phyloP scores from a whole-genome alignment of 2,329 filamentous ascomycete genomes.

The Fusarium dlaminii region DNA sequence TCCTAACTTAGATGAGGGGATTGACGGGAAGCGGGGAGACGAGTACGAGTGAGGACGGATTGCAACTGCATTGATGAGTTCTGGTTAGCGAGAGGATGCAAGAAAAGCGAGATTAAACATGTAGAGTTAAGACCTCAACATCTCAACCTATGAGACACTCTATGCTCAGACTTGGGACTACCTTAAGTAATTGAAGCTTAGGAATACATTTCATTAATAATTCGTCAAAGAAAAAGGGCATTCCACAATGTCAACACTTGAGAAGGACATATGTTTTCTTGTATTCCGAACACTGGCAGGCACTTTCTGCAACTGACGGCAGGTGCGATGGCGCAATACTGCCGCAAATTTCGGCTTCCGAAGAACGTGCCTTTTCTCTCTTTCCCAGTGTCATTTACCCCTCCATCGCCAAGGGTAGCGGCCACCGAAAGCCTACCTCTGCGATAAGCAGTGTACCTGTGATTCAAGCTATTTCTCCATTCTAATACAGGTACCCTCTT shows the following conservation, averaged over 20 bases:
- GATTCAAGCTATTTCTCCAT: neutral
- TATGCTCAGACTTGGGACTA: neutral
- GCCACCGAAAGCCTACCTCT: slow-evolving; percentile 28
- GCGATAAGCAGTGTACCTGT: slow-evolving; percentile 34
- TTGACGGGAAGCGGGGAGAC: slow-evolving; percentile 25
- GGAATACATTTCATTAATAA: neutral
- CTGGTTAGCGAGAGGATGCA: neutral
- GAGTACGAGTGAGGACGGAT: slow-evolving; percentile 25
- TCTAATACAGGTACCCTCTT: slow-evolving; percentile 25
- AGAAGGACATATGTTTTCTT: neutral
- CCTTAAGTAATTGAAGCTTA: neutral
- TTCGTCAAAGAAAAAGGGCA: neutral
- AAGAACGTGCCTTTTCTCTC: slow-evolving; percentile 22
- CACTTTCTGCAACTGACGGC: slow-evolving; percentile 5
- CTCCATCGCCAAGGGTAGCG: slow-evolving; percentile 28
- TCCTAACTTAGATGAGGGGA: slow-evolving; percentile 15
- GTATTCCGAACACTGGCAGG: neutral
- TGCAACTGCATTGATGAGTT: neutral
- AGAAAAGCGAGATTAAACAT: neutral
- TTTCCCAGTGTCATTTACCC: slow-evolving; percentile 35
- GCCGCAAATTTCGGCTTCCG: slow-evolving; percentile 25
- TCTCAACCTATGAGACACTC: neutral
- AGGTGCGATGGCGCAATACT: slow-evolving; percentile 43
- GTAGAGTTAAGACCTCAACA: neutral
- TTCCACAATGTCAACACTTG: neutral